Conservation (phyloP, 495 filamentous ascomycete species). For the Mytilinidion resinicola region DNA sequence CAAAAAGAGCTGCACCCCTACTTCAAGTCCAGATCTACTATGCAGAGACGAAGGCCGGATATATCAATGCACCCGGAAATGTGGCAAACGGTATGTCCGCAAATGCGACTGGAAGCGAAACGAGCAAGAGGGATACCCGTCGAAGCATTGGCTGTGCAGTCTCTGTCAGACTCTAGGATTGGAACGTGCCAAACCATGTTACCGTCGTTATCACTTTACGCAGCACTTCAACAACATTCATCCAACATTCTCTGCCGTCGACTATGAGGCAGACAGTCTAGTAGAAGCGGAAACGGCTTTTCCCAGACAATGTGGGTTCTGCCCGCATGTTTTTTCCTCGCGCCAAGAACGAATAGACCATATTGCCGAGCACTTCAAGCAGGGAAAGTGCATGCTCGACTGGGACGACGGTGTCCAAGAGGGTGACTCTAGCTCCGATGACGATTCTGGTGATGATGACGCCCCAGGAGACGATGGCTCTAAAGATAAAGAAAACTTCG, state of each 20-base stretch:
- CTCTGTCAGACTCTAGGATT: constrained; percentile 14
- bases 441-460: constrained; percentile 14
- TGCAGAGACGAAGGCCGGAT: constrained; percentile 19
- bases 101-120: constrained; percentile 31
- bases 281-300: constrained; percentile 20
- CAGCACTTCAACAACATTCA: constrained; percentile 30
- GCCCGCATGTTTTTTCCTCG: constrained; percentile 15
- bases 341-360: constrained; percentile 28
- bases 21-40: constrained; percentile 12
- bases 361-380: constrained; percentile 26
- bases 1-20: constrained; percentile 20
- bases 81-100: constrained; percentile 26
- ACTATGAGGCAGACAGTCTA: constrained; percentile 15
- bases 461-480: constrained; percentile 4
- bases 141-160: constrained; percentile 24
- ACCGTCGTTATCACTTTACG: constrained; percentile 25
- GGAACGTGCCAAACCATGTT: constrained; percentile 25
- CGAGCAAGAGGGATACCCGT: constrained; percentile 27
- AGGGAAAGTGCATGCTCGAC: constrained; percentile 25
- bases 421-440: constrained; percentile 1
- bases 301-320: constrained; percentile 25
- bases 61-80: constrained; percentile 28
- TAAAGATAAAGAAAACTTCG: background rate
- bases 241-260: constrained; percentile 8
- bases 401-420: constrained; percentile 23